Evolutionary conservation across 768 basidiomycete species (phyloP).

Genomic region (Pleurotus sapidus): DNA sequence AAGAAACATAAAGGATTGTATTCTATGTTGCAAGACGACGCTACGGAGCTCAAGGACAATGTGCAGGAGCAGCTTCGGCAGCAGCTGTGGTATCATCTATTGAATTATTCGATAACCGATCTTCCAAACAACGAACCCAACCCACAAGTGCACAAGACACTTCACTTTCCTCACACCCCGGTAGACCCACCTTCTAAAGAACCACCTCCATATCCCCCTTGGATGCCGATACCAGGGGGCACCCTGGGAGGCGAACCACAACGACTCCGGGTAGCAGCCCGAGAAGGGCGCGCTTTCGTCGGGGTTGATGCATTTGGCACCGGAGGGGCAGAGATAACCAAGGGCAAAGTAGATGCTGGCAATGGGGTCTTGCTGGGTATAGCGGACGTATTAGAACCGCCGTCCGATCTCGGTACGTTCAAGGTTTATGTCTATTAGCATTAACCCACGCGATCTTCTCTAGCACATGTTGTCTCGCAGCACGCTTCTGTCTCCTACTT

Average conservation of each 20-base stretch:
- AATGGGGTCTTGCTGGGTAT: conserved; percentile 84
- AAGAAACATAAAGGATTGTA: conserved; percentile 42
- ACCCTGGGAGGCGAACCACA: conserved; percentile 81
- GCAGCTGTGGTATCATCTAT: conserved; percentile 90
- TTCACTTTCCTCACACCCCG: conserved; percentile 66
- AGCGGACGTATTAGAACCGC: conserved; percentile 69
- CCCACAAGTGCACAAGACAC: conserved; percentile 48
- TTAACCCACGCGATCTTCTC: conserved; percentile 9
- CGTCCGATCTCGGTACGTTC: conserved; percentile 66
- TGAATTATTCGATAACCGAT: conserved; percentile 71
- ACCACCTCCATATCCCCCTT: conserved; percentile 77
- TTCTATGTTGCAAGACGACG: conserved; percentile 34
- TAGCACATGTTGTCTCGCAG: conserved; percentile 60
- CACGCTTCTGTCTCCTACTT: conserved; percentile 72
- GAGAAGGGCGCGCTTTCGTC: conserved; percentile 48
- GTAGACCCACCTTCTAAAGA: conserved; percentile 60
- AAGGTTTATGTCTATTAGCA: not conserved
- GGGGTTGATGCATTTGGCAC: conserved; percentile 79
- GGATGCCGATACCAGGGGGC: conserved; percentile 83
- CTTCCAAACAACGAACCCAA: conserved; percentile 35
- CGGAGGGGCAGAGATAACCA: conserved; percentile 68
- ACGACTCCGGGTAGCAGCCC: conserved; percentile 61
- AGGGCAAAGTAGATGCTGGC: conserved; percentile 49
- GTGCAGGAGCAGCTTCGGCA: conserved; percentile 82
- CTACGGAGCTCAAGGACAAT: conserved; percentile 60